These are phyloP conservation scores for Trametes villosa DNA, from an alignment of 768 basidiomycete species.

Conservation along the genomic window DNA sequence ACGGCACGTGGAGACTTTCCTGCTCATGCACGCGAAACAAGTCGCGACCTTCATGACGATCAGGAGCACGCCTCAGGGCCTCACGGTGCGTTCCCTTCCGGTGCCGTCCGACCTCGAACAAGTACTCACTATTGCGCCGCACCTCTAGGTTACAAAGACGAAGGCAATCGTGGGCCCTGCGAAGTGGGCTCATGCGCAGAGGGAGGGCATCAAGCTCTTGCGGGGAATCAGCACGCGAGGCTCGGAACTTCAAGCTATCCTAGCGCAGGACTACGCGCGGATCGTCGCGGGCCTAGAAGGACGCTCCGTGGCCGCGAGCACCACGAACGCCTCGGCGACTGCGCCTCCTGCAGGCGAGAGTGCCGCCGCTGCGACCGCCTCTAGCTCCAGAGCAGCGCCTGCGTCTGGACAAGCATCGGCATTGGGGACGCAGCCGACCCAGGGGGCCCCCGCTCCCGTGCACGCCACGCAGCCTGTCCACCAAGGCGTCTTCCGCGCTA, in stretches of 20 bases:
- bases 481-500: too few relatives aligned
- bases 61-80: slow-evolving; percentile 14
- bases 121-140: too few relatives aligned
- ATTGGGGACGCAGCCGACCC: too few relatives aligned
- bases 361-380: too few relatives aligned
- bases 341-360: too few relatives aligned
- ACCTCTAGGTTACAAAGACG: slow-evolving; percentile 16
- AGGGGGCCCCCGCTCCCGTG: too few relatives aligned
- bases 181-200: neutral
- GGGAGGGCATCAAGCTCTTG: neutral
- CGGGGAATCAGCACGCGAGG: slow-evolving; percentile 1
- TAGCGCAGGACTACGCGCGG: slow-evolving; percentile 3
- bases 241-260: neutral
- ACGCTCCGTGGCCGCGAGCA: neutral
- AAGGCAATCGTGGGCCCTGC: neutral
- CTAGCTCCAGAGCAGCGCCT: too few relatives aligned
- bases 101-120: too few relatives aligned
- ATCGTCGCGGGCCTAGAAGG: slow-evolving; percentile 4
- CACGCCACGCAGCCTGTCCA: too few relatives aligned
- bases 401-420: too few relatives aligned
- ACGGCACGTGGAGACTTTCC: slow-evolving; percentile 23
- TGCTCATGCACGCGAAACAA: neutral
- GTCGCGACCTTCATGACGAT: slow-evolving; percentile 18
- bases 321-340: too few relatives aligned
- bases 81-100: slow-evolving; percentile 24